These are phyloP conservation scores for Fragilaria crotonensis DNA, from an alignment of 108 stramenopile species.

Conservation along the genomic window DNA sequence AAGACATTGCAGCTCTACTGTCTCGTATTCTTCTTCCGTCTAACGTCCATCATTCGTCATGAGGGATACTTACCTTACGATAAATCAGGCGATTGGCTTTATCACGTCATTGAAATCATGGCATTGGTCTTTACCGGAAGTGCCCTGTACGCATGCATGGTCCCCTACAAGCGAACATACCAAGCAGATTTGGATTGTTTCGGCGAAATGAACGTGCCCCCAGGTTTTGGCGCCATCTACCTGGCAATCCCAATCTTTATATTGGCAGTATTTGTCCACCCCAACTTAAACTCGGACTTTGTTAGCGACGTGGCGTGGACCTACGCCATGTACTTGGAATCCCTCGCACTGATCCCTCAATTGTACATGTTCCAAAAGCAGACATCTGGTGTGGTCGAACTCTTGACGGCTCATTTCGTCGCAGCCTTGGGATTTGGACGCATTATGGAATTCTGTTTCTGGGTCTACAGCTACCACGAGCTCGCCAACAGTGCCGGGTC, in stretches of 20 bases:
- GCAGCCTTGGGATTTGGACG: slow-evolving; percentile 91
- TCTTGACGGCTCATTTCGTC: slow-evolving; percentile 90
- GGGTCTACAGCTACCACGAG: slow-evolving; percentile 97
- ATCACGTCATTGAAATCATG: slow-evolving; percentile 89
- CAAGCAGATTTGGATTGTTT: slow-evolving; percentile 85
- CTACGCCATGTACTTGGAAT: slow-evolving; percentile 97
- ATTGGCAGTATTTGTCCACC: slow-evolving; percentile 84
- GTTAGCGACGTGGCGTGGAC: slow-evolving; percentile 96
- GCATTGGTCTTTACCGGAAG: slow-evolving; percentile 67
- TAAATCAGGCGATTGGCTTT: slow-evolving; percentile 97
- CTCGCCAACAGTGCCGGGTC: slow-evolving; percentile 83
- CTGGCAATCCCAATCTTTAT: slow-evolving; percentile 85
- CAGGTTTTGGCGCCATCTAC: slow-evolving; percentile 73
- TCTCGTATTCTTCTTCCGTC: slow-evolving; percentile 87
- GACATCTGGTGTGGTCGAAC: slow-evolving; percentile 64
- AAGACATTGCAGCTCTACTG: slow-evolving; percentile 94
- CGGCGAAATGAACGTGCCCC: slow-evolving; percentile 85
- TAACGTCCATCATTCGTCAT: slow-evolving; percentile 94
- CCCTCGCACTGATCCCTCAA: slow-evolving; percentile 92
- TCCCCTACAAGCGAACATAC: slow-evolving; percentile 81
- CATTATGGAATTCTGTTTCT: slow-evolving; percentile 95
- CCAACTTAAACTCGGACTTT: slow-evolving; percentile 91
- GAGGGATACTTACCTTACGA: slow-evolving; percentile 99
- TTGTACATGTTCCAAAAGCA: slow-evolving; percentile 98
- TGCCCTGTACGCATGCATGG: slow-evolving; percentile 76